These are phyloP conservation scores for Fusarium foetens DNA, from an alignment of 2,329 filamentous ascomycete species.

Conservation along the genomic window DNA sequence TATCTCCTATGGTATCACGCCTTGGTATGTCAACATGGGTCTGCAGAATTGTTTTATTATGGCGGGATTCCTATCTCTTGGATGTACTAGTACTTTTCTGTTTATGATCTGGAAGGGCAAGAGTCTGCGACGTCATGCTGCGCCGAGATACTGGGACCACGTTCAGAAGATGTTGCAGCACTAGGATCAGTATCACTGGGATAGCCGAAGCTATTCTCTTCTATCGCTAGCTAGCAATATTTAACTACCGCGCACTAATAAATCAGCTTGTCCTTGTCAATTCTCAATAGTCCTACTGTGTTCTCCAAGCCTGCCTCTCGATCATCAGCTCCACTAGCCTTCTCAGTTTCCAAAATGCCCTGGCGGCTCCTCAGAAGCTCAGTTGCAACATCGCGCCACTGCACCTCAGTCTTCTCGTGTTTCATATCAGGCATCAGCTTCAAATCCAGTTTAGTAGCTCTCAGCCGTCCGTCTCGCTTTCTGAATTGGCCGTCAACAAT, in stretches of 20 bases:
- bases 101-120: conserved; percentile 1
- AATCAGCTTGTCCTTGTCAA: not conserved
- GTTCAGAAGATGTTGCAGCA: not conserved
- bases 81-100: not conserved
- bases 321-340: not conserved
- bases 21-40: not conserved
- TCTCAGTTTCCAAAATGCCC: not conserved
- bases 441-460: not conserved
- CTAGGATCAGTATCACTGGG: not conserved
- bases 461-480: not conserved
- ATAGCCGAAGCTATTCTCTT: not conserved
- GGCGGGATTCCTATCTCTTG: not conserved
- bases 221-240: not conserved
- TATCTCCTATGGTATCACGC: not conserved
- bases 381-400: conserved; percentile 2
- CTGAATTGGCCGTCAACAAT: conserved; percentile 14
- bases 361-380: not conserved
- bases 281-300: not conserved
- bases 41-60: conserved; percentile 2
- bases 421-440: not conserved
- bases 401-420: not conserved
- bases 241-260: not conserved
- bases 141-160: not conserved
- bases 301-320: not conserved
- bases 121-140: not conserved